Percentiles rank a stretch among this genome's conserved stretches.
phyloP scores from a whole-genome alignment of 1,284 basidiomycete species.

The Trichosporon coremiiforme region DNA sequence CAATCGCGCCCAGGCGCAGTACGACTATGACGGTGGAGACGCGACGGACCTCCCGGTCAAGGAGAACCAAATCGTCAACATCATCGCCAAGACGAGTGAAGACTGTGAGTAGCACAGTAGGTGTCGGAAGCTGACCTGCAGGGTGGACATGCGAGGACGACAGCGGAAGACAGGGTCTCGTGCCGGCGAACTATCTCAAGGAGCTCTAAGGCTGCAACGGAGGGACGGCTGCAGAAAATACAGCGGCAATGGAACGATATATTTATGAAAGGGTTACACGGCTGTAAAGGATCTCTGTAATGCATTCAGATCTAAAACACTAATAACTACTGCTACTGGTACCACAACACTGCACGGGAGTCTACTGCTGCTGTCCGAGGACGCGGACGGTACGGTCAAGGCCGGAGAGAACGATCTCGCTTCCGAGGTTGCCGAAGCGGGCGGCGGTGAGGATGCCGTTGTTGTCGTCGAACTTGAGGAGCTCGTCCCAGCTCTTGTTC shows the following conservation, averaged over 20 bases:
- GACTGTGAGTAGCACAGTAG: conserved; percentile 43
- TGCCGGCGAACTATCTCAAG: conserved; percentile 51
- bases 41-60: conserved; percentile 44
- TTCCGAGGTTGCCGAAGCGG: conserved; percentile 72
- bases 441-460: conserved; percentile 71
- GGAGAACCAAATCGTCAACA: conserved; percentile 47
- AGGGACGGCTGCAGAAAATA: not conserved
- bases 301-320: conserved; percentile 19
- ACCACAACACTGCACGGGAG: not conserved
- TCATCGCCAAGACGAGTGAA: conserved; percentile 48
- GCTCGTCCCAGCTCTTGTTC: conserved; percentile 92
- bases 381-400: conserved; percentile 56
- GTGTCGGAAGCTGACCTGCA: conserved; percentile 24
- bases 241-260: not conserved
- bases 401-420: conserved; percentile 58
- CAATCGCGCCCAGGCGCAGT: conserved; percentile 43
- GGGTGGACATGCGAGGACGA: conserved; percentile 56
- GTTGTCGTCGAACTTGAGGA: conserved; percentile 77
- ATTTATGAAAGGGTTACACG: not conserved
- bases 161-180: conserved; percentile 45
- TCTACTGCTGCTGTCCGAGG: conserved; percentile 37
- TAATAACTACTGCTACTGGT: conserved; percentile 16
- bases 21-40: conserved; percentile 49
- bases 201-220: conserved; percentile 33
- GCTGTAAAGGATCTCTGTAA: conserved; percentile 15